Conservation (phyloP, 352 stramenopile genomes). For the Pythium sp. region DNA sequence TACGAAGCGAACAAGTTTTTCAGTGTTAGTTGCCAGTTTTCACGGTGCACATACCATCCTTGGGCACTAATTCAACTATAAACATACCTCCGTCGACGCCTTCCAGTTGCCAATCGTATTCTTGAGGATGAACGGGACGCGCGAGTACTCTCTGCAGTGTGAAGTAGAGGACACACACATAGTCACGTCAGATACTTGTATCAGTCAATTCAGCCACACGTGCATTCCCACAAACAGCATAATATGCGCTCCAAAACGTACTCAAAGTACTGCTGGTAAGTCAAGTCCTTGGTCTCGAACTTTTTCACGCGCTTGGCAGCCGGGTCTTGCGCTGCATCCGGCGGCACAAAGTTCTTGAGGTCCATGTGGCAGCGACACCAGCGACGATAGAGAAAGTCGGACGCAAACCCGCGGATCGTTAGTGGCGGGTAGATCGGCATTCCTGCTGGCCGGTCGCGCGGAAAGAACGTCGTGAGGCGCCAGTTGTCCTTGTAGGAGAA, state of each 20-base stretch:
- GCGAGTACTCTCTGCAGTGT: slow-evolving; percentile 52
- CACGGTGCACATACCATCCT: neutral
- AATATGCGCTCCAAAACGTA: slow-evolving; percentile 19
- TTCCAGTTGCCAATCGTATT: slow-evolving; percentile 70
- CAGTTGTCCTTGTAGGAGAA: slow-evolving; percentile 67
- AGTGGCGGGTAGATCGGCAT: slow-evolving; percentile 28
- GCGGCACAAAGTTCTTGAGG: slow-evolving; percentile 53
- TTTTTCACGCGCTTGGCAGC: slow-evolving; percentile 47
- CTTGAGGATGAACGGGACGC: slow-evolving; percentile 70
- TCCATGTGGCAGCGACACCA: slow-evolving; percentile 82
- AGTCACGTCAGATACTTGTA: neutral
- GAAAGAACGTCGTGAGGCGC: slow-evolving; percentile 82
- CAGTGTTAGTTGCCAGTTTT: neutral
- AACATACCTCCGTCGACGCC: slow-evolving; percentile 54
- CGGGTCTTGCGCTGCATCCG: slow-evolving; percentile 37
- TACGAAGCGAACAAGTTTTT: slow-evolving; percentile 12
- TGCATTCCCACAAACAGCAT: neutral
- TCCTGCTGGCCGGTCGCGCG: slow-evolving; percentile 25
- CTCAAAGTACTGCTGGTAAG: slow-evolving; percentile 75
- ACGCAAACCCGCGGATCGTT: slow-evolving; percentile 47
- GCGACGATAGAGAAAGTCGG: slow-evolving; percentile 84
- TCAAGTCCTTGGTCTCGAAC: slow-evolving; percentile 53
- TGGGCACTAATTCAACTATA: neutral
- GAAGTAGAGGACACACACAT: neutral
- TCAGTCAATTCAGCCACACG: neutral